phyloP scores from a whole-genome alignment of 495 filamentous ascomycete genomes.

The Cetradonia linearis region DNA sequence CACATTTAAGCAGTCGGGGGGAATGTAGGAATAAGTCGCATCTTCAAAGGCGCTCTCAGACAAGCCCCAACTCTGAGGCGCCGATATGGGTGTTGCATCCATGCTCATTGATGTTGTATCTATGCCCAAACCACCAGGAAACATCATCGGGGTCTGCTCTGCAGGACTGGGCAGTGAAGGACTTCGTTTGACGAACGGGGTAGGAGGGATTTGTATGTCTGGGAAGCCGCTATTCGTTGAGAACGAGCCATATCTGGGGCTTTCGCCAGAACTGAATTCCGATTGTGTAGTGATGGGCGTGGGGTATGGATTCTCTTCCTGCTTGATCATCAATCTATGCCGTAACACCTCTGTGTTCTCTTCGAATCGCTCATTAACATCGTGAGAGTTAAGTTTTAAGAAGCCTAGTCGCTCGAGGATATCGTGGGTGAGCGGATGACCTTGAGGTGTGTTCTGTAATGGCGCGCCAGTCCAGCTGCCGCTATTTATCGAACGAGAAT shows the following conservation, averaged over 20 bases:
- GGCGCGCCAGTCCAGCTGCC: conserved; percentile 47
- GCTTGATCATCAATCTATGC: conserved; percentile 41
- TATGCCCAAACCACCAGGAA: background rate
- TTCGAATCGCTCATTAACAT: conserved; percentile 47
- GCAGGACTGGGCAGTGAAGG: conserved; percentile 7
- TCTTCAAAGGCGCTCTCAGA: background rate
- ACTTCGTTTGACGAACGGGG: conserved; percentile 15
- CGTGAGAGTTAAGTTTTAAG: conserved; percentile 34
- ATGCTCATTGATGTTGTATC: conserved; percentile 2
- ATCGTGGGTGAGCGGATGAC: conserved; percentile 57
- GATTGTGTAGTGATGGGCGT: conserved; percentile 23
- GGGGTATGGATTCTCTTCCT: conserved; percentile 39
- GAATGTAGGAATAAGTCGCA: background rate
- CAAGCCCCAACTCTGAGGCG: conserved; percentile 6
- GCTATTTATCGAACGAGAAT: conserved; percentile 40
- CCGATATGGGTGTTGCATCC: background rate
- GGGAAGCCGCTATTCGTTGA: conserved; percentile 4
- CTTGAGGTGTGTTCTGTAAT: conserved; percentile 42
- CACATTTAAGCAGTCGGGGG: background rate
- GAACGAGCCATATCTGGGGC: conserved; percentile 1
- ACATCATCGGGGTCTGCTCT: background rate
- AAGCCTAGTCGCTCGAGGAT: conserved; percentile 50
- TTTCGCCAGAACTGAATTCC: conserved; percentile 32
- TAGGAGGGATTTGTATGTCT: conserved; percentile 5
- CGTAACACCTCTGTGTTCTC: conserved; percentile 47